A percentile compares a stretch with the other conserved stretches of the same genome.
Evolutionary conservation across 352 stramenopile species (phyloP).

Genomic region (Phytophthora pini): DNA sequence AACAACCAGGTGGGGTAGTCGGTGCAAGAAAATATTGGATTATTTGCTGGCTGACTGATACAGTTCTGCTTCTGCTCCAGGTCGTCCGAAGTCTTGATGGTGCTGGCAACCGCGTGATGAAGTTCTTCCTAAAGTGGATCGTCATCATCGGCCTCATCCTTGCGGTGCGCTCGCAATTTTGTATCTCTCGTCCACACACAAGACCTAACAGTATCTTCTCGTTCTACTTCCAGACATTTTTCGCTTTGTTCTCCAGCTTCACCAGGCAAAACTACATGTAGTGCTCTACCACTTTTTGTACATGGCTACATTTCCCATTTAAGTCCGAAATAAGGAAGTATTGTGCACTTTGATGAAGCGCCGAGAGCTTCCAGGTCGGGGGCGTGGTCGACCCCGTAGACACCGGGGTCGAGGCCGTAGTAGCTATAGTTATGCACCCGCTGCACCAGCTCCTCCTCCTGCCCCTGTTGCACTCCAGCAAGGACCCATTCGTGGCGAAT

Average conservation of each 20-base stretch:
- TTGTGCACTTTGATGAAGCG: background rate
- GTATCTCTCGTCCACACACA: background rate
- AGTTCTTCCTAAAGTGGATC: constrained; percentile 71
- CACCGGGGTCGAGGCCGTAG: constrained; percentile 1
- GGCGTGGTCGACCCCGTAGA: background rate
- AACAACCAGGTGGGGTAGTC: constrained; percentile 61
- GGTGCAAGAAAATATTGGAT: background rate
- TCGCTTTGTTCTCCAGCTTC: constrained; percentile 1
- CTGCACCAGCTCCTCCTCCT: background rate
- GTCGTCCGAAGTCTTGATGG: constrained; percentile 73
- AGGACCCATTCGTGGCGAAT: constrained; percentile 36
- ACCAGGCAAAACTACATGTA: constrained; percentile 4
- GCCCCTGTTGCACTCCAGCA: constrained; percentile 10
- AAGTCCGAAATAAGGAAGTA: constrained; percentile 3
- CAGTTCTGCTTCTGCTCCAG: constrained; percentile 20
- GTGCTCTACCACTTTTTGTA: background rate
- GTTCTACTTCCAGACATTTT: constrained; percentile 3
- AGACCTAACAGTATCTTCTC: background rate
- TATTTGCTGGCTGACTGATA: background rate
- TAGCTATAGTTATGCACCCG: background rate
- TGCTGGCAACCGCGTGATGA: constrained; percentile 46
- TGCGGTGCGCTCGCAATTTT: constrained; percentile 37
- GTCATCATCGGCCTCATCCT: constrained; percentile 58
- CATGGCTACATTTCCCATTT: constrained; percentile 17
- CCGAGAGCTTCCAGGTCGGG: background rate